Conservation (phyloP, 345 rosid genomes). For the Acer yangbiense region DNA sequence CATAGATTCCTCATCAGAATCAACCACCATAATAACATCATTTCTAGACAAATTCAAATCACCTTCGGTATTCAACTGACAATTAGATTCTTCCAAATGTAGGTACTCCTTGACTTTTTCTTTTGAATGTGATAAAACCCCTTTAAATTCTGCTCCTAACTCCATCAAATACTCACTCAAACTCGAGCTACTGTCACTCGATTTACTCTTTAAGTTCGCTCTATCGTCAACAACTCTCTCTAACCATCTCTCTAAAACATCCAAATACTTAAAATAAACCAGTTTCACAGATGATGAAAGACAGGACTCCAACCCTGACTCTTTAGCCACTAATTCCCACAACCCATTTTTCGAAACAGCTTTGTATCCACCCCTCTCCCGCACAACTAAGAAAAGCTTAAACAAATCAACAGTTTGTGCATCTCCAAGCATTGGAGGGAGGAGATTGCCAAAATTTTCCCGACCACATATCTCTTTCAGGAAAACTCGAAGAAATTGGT, state of each 20-base stretch:
- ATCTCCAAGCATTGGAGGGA: slow-evolving; percentile 65
- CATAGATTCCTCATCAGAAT: slow-evolving; percentile 29
- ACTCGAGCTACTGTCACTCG: slow-evolving; percentile 14
- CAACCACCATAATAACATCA: slow-evolving; percentile 21
- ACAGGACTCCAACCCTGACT: slow-evolving; percentile 42
- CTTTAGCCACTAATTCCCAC: slow-evolving; percentile 58
- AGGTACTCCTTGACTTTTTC: slow-evolving; percentile 32
- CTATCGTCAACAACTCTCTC: slow-evolving; percentile 31
- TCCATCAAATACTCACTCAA: slow-evolving; percentile 29
- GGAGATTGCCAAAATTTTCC: slow-evolving; percentile 25
- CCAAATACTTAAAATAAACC: slow-evolving; percentile 54
- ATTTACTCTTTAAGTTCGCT: neutral
- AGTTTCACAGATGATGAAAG: slow-evolving; percentile 39
- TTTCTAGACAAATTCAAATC: neutral
- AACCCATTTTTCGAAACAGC: slow-evolving; percentile 41
- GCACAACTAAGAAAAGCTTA: slow-evolving; percentile 49
- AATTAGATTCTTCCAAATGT: slow-evolving; percentile 26
- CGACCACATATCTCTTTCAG: slow-evolving; percentile 29
- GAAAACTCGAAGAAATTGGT: slow-evolving; percentile 31
- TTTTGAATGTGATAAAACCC: slow-evolving; percentile 33
- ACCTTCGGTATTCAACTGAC: slow-evolving; percentile 12
- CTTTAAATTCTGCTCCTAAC: slow-evolving; percentile 37
- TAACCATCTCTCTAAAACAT: slow-evolving; percentile 47
- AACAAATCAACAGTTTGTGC: slow-evolving; percentile 54
- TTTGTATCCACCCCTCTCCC: slow-evolving; percentile 47